Evolutionary conservation across 176 grass and related monocot species (phyloP).

Genomic region (maize (Zea mays)): Zm-B73-REFERENCE-NAM-5.0 NC_050101.1:160244001-160244500

Average conservation of each 20-base stretch:
- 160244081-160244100: neutral
- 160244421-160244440: neutral
- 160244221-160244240: neutral
- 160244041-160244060: too few species aligned
- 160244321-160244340: conserved; percentile 15
- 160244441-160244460: neutral
- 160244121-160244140: neutral
- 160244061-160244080: too few species aligned
- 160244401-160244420: neutral
- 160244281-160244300: too few species aligned
- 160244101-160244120: neutral
- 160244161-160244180: neutral
- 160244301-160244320: neutral
- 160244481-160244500: neutral
- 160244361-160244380: neutral
- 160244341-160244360: neutral
- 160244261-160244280: neutral
- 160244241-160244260: neutral
- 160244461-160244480: neutral
- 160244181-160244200: neutral
- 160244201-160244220: too few species aligned
- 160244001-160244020: neutral
- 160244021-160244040: neutral
- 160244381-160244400: neutral
- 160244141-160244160: neutral